Conservation (phyloP, 1,284 basidiomycete genomes). For the Taiwanofungus camphoratus region DNA sequence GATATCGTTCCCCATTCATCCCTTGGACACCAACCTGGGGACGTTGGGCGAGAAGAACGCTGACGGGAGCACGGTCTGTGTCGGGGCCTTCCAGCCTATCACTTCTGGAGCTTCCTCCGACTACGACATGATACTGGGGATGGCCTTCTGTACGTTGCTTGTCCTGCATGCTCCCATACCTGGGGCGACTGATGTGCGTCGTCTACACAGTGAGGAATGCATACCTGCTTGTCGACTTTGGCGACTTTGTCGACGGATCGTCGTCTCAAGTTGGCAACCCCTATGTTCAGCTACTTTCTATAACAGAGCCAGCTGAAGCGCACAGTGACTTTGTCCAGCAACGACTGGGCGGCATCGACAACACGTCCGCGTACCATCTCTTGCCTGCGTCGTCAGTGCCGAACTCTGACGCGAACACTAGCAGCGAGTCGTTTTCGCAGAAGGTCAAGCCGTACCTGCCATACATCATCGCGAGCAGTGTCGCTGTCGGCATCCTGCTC, state of each 20-base stretch:
- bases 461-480: slow-evolving; percentile 28
- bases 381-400: slow-evolving; percentile 36
- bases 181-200: too few species aligned
- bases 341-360: slow-evolving; percentile 45
- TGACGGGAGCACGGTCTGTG: slow-evolving; percentile 21
- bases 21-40: slow-evolving; percentile 48
- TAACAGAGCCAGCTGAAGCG: slow-evolving; percentile 34
- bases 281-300: slow-evolving; percentile 56
- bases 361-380: slow-evolving; percentile 39
- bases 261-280: slow-evolving; percentile 33
- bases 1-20: slow-evolving; percentile 50
- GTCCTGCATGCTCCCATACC: too few species aligned
- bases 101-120: slow-evolving; percentile 37
- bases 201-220: slow-evolving; percentile 56
- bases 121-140: slow-evolving; percentile 75
- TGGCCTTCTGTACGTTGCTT: slow-evolving; percentile 63
- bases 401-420: slow-evolving; percentile 9
- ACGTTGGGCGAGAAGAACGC: slow-evolving; percentile 16
- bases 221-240: slow-evolving; percentile 57
- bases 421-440: slow-evolving; percentile 13
- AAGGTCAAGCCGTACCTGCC: slow-evolving; percentile 26
- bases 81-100: slow-evolving; percentile 63
- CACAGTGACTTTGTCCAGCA: slow-evolving; percentile 48
- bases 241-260: slow-evolving; percentile 44
- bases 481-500: slow-evolving; percentile 21